Evolutionary conservation across 1,284 basidiomycete species (phyloP).

Genomic region (Heliocybe sulcata): DNA sequence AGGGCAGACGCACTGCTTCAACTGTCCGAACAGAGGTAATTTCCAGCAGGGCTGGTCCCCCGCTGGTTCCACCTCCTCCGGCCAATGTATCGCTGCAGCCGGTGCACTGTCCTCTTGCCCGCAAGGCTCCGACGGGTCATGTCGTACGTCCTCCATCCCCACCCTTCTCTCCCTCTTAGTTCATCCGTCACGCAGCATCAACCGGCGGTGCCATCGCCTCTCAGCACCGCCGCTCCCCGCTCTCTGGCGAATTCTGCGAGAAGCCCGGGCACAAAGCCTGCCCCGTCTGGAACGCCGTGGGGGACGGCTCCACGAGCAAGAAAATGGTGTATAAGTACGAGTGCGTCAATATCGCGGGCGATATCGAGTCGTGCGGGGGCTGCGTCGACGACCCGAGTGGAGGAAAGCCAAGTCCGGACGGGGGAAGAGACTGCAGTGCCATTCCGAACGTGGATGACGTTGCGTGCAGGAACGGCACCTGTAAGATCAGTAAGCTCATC

Average conservation of each 20-base stretch:
- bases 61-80: slow-evolving; percentile 9
- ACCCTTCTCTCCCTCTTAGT: neutral
- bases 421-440: slow-evolving; percentile 1
- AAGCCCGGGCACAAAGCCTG: neutral
- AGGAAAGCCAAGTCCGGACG: neutral
- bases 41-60: slow-evolving; percentile 11
- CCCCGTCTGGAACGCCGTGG: neutral
- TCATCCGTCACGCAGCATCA: neutral
- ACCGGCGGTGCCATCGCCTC: neutral
- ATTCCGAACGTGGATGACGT: slow-evolving; percentile 2
- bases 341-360: neutral
- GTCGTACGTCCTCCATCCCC: slow-evolving; percentile 13
- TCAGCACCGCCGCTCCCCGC: neutral
- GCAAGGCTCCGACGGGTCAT: slow-evolving; percentile 8
- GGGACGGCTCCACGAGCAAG: neutral
- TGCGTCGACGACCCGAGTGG: neutral
- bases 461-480: neutral
- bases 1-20: slow-evolving; percentile 14
- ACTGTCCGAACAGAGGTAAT: slow-evolving; percentile 13
- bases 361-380: slow-evolving; percentile 2
- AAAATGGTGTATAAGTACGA: neutral
- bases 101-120: slow-evolving; percentile 13
- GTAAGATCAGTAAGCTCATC: neutral
- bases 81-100: slow-evolving; percentile 10
- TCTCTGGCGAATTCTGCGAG: neutral